Base-by-base conservation (phyloP, 106 monocot species). In the Dendrobium nobile region DNA sequence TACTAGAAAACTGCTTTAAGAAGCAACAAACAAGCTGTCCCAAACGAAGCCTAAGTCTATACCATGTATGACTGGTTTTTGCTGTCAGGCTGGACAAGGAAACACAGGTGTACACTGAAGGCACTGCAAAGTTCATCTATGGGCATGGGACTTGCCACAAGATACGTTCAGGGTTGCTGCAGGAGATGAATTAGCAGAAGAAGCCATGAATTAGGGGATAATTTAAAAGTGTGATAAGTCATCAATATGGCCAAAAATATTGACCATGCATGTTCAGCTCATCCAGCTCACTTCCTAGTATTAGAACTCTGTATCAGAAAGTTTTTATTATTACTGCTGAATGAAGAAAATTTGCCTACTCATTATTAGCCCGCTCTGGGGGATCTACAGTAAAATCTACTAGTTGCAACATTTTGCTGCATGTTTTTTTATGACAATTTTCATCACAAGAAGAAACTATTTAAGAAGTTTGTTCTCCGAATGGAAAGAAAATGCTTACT, bases 101-200 rank as follows among this genome's bases (percentile, higher is more conserved):
- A 42, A 90, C 87, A 16, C 87, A 90, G 16, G 87, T 90, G 72
- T 87, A 90, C 67, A 87, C 87, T 0, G 90, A 90, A 67, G 83
- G 67, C 56, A 77, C 77, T 0, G 90, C 90, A 0, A 90, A 79
- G 81, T 90, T 90, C 81, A 87, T 90, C 67, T 83, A 90, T 79
- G 87, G 90, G 1, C 90, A 85, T 64, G 87, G 90, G 9, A 81
- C 44, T 58, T 80, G 79, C 58, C 70, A 13, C 77, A 86, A 86
- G 70, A 31, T 61, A 10, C 58, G n/a, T 26, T 56, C 44, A 28
- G 51, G 16, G 27, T 51, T 48, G 58, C 26, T 44, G 61, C 44
- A 44, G 51, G 74, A 74, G 74, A 74, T 31, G 70, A 70, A 11
- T 28, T 43, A 74, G 13, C 41, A 7, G 20, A 44, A 19, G 43